Evolutionary conservation across 1,139 yeast species (phyloP).

Genomic region (Blastobotrys malaysiensis): DNA sequence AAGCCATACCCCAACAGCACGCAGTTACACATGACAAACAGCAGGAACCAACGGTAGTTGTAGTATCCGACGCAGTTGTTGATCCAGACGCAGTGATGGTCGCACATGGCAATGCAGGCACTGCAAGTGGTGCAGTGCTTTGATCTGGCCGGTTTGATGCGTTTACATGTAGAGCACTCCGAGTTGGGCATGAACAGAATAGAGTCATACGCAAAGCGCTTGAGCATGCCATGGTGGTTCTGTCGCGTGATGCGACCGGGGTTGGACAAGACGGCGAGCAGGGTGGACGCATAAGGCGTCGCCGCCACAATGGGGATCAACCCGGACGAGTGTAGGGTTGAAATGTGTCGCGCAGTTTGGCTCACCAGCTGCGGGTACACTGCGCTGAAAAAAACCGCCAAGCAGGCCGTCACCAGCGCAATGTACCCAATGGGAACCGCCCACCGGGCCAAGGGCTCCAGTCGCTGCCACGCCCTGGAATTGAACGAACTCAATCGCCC

Average conservation of each 20-base stretch:
- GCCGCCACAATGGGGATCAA: conserved; percentile 29
- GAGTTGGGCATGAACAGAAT: conserved; percentile 49
- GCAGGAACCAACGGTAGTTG: conserved; percentile 67
- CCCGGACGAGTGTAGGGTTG: conserved; percentile 13
- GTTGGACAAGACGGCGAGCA: conserved; percentile 45
- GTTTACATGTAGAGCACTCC: conserved; percentile 55
- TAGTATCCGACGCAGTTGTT: conserved; percentile 82
- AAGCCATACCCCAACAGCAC: conserved; percentile 60
- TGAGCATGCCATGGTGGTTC: conserved; percentile 26
- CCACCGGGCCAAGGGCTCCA: conserved; percentile 21
- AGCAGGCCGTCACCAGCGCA: conserved; percentile 42
- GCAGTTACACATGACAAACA: conserved; percentile 53
- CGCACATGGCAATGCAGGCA: conserved; percentile 61
- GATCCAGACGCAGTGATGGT: conserved; percentile 95
- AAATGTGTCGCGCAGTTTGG: not conserved
- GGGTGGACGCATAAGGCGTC: conserved; percentile 40
- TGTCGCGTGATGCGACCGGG: conserved; percentile 46
- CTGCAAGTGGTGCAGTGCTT: conserved; percentile 81
- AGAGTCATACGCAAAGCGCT: conserved; percentile 45
- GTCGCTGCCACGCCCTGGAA: not conserved
- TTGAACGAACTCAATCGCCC: conserved; percentile 4
- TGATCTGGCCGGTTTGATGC: conserved; percentile 77
- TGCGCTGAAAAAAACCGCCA: conserved; percentile 42
- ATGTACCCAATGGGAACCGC: conserved; percentile 48
- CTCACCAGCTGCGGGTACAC: conserved; percentile 35